Conservation (phyloP, 2,329 filamentous ascomycete genomes). For the Massarina eburnea region DNA sequence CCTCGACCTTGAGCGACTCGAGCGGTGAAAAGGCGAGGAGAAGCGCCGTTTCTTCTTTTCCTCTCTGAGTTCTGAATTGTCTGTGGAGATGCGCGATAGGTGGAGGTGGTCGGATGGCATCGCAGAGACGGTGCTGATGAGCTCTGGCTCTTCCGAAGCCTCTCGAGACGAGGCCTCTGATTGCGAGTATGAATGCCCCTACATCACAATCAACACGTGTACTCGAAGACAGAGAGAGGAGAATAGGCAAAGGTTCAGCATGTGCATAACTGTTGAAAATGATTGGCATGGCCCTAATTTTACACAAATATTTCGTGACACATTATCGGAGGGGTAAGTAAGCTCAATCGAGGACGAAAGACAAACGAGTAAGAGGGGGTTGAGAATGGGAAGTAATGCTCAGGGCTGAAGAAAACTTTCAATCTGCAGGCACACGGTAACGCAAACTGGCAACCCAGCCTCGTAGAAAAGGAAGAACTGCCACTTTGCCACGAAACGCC, state of each 20-base stretch:
- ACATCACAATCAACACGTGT: slow-evolving; percentile 40
- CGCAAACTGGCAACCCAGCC: slow-evolving; percentile 7
- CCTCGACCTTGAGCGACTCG: slow-evolving; percentile 33
- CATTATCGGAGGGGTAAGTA: slow-evolving; percentile 8
- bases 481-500: background rate
- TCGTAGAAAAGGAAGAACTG: background rate
- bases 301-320: slow-evolving; percentile 13
- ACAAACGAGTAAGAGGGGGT: slow-evolving; percentile 13
- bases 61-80: slow-evolving; percentile 9
- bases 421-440: slow-evolving; percentile 12
- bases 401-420: slow-evolving; percentile 15
- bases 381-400: slow-evolving; percentile 16
- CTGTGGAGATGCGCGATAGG: slow-evolving; percentile 9
- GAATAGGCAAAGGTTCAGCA: slow-evolving; percentile 21
- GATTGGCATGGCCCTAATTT: slow-evolving; percentile 22
- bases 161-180: slow-evolving; percentile 31
- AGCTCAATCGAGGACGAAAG: slow-evolving; percentile 26
- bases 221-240: slow-evolving; percentile 10
- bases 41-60: slow-evolving; percentile 34
- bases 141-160: slow-evolving; percentile 35
- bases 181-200: slow-evolving; percentile 21
- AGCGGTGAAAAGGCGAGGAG: slow-evolving; percentile 38
- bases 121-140: slow-evolving; percentile 10
- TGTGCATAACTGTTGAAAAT: slow-evolving; percentile 28
- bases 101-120: background rate